phyloP scores from a whole-genome alignment of 2,329 filamentous ascomycete species.

The Penicillium aurantiogriseum region DNA sequence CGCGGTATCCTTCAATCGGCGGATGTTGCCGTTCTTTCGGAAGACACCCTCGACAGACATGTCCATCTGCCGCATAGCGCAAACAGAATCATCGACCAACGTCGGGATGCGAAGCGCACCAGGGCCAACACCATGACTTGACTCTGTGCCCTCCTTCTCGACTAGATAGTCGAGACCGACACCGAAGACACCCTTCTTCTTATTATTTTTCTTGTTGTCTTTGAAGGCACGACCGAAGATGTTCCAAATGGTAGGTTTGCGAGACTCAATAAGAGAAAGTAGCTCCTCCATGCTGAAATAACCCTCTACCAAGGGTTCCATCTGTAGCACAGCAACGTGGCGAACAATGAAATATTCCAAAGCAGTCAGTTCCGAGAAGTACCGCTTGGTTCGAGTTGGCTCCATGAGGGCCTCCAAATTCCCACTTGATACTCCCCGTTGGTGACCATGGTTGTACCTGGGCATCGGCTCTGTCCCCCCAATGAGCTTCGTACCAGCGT shows the following conservation, averaged over 20 bases:
- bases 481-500: slow-evolving; percentile 69
- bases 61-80: slow-evolving; percentile 97
- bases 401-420: slow-evolving; percentile 51
- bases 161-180: slow-evolving; percentile 84
- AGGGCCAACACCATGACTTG: slow-evolving; percentile 93
- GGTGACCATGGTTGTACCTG: slow-evolving; percentile 66
- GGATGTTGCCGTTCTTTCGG: slow-evolving; percentile 98
- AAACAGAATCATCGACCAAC: slow-evolving; percentile 91
- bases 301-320: slow-evolving; percentile 86
- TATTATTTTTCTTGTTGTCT: slow-evolving; percentile 65
- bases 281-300: slow-evolving; percentile 94
- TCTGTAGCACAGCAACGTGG: slow-evolving; percentile 88
- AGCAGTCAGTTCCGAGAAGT: slow-evolving; percentile 93
- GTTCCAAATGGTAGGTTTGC: slow-evolving; percentile 95
- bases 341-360: slow-evolving; percentile 97
- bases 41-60: slow-evolving; percentile 98
- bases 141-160: slow-evolving; percentile 91
- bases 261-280: slow-evolving; percentile 85
- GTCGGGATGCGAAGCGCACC: slow-evolving; percentile 86
- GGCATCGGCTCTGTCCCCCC: slow-evolving; percentile 59
- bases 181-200: slow-evolving; percentile 93
- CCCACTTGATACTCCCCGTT: slow-evolving; percentile 63
- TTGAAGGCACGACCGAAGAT: slow-evolving; percentile 97
- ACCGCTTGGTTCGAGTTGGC: slow-evolving; percentile 66
- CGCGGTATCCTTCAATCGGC: slow-evolving; percentile 80